Conservation (phyloP, 2,329 filamentous ascomycete species). For the Eutypella sp. region DNA sequence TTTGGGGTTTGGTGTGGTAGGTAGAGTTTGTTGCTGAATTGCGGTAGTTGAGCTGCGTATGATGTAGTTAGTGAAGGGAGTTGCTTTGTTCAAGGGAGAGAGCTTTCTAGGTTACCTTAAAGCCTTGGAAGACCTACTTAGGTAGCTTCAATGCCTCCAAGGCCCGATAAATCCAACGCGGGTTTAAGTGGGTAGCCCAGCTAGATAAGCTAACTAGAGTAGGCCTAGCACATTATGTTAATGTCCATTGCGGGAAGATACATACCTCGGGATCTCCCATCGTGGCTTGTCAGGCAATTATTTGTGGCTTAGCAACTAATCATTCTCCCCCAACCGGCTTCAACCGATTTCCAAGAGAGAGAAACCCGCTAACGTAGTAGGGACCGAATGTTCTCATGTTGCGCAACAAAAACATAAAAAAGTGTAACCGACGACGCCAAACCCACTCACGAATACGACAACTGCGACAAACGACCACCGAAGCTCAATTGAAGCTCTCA, state of each 20-base stretch:
- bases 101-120: no score
- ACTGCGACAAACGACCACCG: no score
- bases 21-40: background rate
- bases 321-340: background rate
- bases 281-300: background rate
- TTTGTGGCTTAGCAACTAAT: background rate
- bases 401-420: no score
- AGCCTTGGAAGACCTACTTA: no score
- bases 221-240: no score
- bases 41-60: background rate
- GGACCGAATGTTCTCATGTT: background rate
- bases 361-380: background rate
- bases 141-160: no score
- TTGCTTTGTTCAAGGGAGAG: no score
- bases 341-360: background rate
- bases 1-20: conserved; percentile 1
- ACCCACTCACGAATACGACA: background rate
- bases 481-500: no score
- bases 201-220: background rate
- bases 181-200: background rate
- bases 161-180: background rate
- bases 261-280: no score
- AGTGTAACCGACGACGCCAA: background rate
- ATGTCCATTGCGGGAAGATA: no score
- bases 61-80: background rate